Percentiles rank a stretch among this genome's conserved stretches.
These are phyloP conservation scores for Diplodia sapinea DNA, from an alignment of 2,329 filamentous ascomycete genomes.

Conservation along the genomic window DNA sequence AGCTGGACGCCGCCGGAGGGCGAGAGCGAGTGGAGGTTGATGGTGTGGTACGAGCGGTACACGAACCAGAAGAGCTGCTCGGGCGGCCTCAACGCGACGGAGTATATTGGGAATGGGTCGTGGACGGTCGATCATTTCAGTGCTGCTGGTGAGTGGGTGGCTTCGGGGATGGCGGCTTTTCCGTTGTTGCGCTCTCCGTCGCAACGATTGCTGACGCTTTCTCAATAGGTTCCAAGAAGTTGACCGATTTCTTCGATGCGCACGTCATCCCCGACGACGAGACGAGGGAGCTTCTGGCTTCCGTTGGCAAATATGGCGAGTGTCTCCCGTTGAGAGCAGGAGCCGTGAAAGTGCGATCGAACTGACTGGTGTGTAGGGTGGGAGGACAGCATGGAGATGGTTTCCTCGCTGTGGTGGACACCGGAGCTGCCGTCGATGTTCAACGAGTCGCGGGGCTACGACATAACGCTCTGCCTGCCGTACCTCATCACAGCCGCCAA, in stretches of 20 bases:
- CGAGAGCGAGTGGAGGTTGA: slow-evolving; percentile 34
- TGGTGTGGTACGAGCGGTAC: slow-evolving; percentile 36
- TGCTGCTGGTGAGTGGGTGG: slow-evolving; percentile 33
- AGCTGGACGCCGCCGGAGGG: slow-evolving; percentile 34
- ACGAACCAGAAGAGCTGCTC: slow-evolving; percentile 36
- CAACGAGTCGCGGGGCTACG: slow-evolving; percentile 38
- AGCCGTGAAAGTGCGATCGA: not conserved
- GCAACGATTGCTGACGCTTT: too few species aligned
- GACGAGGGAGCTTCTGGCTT: slow-evolving; percentile 30
- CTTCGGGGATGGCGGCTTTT: too few species aligned
- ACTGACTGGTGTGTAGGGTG: slow-evolving; percentile 35
- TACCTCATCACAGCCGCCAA: slow-evolving; percentile 37
- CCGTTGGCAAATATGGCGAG: slow-evolving; percentile 42
- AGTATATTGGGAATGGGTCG: slow-evolving; percentile 43
- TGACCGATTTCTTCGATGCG: slow-evolving; percentile 45
- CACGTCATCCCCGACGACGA: slow-evolving; percentile 38
- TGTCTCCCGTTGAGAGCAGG: not conserved
- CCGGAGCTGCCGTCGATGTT: slow-evolving; percentile 38
- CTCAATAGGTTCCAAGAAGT: slow-evolving; percentile 9
- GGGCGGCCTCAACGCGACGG: slow-evolving; percentile 37
- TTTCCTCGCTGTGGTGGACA: slow-evolving; percentile 39
- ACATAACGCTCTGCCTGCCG: slow-evolving; percentile 41
- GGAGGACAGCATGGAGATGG: slow-evolving; percentile 46
- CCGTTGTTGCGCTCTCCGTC: too few species aligned
- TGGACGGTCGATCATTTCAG: slow-evolving; percentile 46